Evolutionary conservation across 192 early-diverging fungal genomes (phyloP).

Genomic region (Coemansia sp.): DNA sequence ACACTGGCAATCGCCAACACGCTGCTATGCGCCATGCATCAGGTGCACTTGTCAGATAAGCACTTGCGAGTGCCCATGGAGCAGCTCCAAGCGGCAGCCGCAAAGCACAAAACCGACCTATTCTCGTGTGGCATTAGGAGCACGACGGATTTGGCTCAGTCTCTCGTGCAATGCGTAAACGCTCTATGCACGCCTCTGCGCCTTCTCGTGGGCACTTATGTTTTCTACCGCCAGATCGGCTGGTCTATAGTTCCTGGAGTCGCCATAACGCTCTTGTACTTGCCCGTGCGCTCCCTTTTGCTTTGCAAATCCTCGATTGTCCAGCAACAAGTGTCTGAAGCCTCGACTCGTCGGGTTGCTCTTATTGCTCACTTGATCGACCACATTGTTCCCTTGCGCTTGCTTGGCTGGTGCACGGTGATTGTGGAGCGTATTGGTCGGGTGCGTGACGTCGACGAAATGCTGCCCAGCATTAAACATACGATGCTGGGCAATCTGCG

Average conservation of each 20-base stretch:
- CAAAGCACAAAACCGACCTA: constrained; percentile 6
- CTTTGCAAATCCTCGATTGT: not conserved
- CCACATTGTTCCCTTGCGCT: constrained; percentile 26
- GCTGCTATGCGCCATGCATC: constrained; percentile 23
- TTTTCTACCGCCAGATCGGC: constrained; percentile 42
- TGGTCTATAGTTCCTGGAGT: constrained; percentile 31
- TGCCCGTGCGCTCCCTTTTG: constrained; percentile 25
- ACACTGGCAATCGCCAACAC: constrained; percentile 20
- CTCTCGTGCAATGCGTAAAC: constrained; percentile 11
- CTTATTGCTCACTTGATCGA: constrained; percentile 20
- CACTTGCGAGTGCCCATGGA: not conserved
- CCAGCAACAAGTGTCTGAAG: not conserved
- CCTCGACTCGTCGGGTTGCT: constrained; percentile 1
- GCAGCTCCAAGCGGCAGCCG: not conserved
- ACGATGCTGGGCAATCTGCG: constrained; percentile 2
- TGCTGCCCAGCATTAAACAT: not conserved
- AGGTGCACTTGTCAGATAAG: not conserved
- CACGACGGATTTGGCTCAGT: constrained; percentile 13
- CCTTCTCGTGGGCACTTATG: constrained; percentile 11
- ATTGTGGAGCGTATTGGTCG: constrained; percentile 6
- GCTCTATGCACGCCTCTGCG: constrained; percentile 30
- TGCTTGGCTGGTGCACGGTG: constrained; percentile 24
- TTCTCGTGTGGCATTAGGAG: constrained; percentile 27
- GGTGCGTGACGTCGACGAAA: constrained; percentile 14
- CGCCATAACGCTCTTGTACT: constrained; percentile 15